A percentile compares a stretch with the other conserved stretches of the same genome.
These are phyloP conservation scores for Decorospora gaudefroyi DNA, from an alignment of 2,329 filamentous ascomycete genomes.

Conservation along the genomic window DNA sequence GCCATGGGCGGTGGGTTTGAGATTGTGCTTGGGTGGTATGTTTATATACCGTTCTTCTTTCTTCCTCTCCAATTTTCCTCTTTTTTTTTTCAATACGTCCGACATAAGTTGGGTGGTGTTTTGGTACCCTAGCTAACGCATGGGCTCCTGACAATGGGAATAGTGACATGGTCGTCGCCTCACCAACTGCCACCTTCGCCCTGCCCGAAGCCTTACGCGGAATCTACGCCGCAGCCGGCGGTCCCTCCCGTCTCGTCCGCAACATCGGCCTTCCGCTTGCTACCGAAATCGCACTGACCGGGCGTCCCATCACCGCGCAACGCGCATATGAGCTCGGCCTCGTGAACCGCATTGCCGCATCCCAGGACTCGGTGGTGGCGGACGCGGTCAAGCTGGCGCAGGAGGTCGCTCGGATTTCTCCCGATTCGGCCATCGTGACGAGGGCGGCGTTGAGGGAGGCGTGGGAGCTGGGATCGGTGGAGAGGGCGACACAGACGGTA, in stretches of 20 bases:
- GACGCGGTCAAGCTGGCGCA: slow-evolving; percentile 46
- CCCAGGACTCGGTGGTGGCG: slow-evolving; percentile 42
- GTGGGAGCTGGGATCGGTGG: slow-evolving; percentile 44
- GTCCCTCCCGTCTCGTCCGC: slow-evolving; percentile 57
- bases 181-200: slow-evolving; percentile 57
- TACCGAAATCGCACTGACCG: slow-evolving; percentile 57
- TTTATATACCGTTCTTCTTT: too few relatives aligned
- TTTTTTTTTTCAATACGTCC: too few relatives aligned
- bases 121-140: too few relatives aligned
- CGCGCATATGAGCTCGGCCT: slow-evolving; percentile 52
- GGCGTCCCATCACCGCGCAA: slow-evolving; percentile 52
- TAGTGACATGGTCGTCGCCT: slow-evolving; percentile 59
- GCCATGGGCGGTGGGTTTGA: slow-evolving; percentile 63
- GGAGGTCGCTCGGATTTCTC: slow-evolving; percentile 43
- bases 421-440: slow-evolving; percentile 47
- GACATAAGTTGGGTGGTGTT: too few relatives aligned
- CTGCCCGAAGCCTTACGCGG: slow-evolving; percentile 61
- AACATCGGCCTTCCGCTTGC: slow-evolving; percentile 56
- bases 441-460: slow-evolving; percentile 42
- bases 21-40: slow-evolving; percentile 60
- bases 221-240: slow-evolving; percentile 59
- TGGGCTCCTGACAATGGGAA: too few relatives aligned
- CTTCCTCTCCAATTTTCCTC: too few relatives aligned
- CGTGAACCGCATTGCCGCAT: slow-evolving; percentile 49
- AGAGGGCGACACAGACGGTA: slow-evolving; percentile 50